Percentiles rank a stretch among this genome's conserved stretches.
phyloP scores from a whole-genome alignment of 805 yeast genomes.

The Cyberlindnera americana region DNA sequence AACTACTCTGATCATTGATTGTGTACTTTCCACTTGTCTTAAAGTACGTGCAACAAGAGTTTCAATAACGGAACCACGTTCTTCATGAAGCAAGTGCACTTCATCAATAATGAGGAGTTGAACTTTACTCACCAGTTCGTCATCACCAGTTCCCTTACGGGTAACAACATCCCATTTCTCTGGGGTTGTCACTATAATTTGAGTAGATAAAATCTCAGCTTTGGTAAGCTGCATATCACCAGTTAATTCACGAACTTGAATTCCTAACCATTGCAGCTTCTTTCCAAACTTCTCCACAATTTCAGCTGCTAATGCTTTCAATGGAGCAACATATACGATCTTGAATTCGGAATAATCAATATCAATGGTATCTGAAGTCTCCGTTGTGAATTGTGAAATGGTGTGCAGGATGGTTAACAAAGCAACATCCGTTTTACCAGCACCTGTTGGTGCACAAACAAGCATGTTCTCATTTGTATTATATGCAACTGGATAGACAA shows the following conservation, averaged over 20 bases:
- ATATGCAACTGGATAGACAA: conserved; percentile 90
- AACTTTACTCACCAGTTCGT: conserved; percentile 78
- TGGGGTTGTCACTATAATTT: conserved; percentile 89
- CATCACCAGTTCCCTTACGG: conserved; percentile 86
- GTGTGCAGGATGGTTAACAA: conserved; percentile 75
- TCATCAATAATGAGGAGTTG: conserved; percentile 89
- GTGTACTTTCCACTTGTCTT: conserved; percentile 92
- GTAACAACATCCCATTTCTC: conserved; percentile 99
- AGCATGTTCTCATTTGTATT: conserved; percentile 92
- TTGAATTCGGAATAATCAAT: conserved; percentile 83
- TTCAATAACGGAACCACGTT: conserved; percentile 96
- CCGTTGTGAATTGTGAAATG: conserved; percentile 64
- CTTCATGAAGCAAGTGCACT: conserved; percentile 95
- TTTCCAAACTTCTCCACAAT: conserved; percentile 85
- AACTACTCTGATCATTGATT: conserved; percentile 88
- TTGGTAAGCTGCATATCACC: conserved; percentile 94
- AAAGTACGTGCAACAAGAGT: conserved; percentile 91
- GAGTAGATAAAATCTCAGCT: conserved; percentile 76
- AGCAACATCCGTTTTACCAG: conserved; percentile 96
- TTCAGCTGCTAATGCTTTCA: conserved; percentile 94
- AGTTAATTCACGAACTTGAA: conserved; percentile 82
- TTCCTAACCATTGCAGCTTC: conserved; percentile 79
- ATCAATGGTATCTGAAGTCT: conserved; percentile 49
- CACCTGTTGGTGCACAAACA: conserved; percentile 97
- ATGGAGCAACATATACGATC: conserved; percentile 88